Evolutionary conservation across 768 basidiomycete species (phyloP).

Genomic region (Kondoa malvinella): DNA sequence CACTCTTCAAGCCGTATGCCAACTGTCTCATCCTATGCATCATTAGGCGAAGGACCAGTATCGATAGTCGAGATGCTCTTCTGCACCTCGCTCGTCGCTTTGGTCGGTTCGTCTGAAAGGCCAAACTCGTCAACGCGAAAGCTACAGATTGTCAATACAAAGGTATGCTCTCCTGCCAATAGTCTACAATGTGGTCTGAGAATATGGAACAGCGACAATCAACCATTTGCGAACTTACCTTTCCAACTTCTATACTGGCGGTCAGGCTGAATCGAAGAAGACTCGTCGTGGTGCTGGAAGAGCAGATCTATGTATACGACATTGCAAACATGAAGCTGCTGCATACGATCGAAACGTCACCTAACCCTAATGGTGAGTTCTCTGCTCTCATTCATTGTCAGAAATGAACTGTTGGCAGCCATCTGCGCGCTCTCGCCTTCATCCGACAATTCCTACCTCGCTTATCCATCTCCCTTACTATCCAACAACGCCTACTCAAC

Average conservation of each 20-base stretch:
- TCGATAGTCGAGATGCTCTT: slow-evolving; percentile 99
- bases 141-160: slow-evolving; percentile 95
- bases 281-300: slow-evolving; percentile 83
- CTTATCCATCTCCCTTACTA: slow-evolving; percentile 86
- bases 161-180: slow-evolving; percentile 40
- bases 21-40: background rate
- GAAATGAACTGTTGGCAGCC: slow-evolving; percentile 39
- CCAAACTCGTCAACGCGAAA: slow-evolving; percentile 78
- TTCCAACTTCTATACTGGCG: slow-evolving; percentile 88
- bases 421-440: slow-evolving; percentile 89
- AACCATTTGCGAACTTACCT: slow-evolving; percentile 95
- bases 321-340: slow-evolving; percentile 95
- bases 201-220: slow-evolving; percentile 61
- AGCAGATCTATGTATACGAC: slow-evolving; percentile 98
- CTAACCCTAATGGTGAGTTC: slow-evolving; percentile 71
- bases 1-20: background rate
- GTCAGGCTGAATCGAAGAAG: slow-evolving; percentile 96
- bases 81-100: slow-evolving; percentile 90
- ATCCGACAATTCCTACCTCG: slow-evolving; percentile 80
- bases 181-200: background rate
- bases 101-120: slow-evolving; percentile 89
- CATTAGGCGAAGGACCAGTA: slow-evolving; percentile 69
- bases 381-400: background rate
- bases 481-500: slow-evolving; percentile 52
- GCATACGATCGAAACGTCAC: slow-evolving; percentile 90